These are phyloP conservation scores for Agastache rugosa DNA, from an alignment of 257 asterid genomes.

Conservation along the genomic window DNA sequence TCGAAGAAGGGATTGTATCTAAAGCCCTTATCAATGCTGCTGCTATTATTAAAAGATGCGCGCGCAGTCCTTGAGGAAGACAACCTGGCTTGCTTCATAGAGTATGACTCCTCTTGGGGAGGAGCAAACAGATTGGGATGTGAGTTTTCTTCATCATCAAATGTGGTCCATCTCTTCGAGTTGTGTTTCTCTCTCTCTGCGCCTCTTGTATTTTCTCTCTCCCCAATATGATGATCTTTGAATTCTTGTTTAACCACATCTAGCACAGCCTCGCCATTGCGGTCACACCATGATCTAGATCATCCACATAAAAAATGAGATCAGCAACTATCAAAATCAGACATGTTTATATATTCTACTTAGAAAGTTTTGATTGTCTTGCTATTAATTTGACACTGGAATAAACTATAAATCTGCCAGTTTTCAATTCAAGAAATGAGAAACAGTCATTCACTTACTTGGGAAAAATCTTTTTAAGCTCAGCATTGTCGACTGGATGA, in stretches of 20 bases:
- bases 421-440: neutral
- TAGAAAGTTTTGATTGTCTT: no score
- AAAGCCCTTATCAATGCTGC: constrained; percentile 75
- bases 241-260: constrained; percentile 61
- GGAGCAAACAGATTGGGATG: constrained; percentile 78
- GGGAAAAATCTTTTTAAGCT: constrained; percentile 55
- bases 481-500: constrained; percentile 65
- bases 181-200: constrained; percentile 36
- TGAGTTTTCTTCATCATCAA: constrained; percentile 69
- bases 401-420: no score
- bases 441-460: constrained; percentile 48
- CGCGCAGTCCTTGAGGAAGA: constrained; percentile 46
- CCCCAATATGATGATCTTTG: constrained; percentile 59
- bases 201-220: constrained; percentile 42
- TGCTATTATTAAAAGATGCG: constrained; percentile 43
- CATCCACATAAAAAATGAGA: neutral
- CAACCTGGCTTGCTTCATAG: constrained; percentile 43
- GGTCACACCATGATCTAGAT: constrained; percentile 59
- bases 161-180: constrained; percentile 52
- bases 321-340: neutral
- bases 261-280: constrained; percentile 51
- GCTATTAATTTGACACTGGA: no score
- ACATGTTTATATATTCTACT: neutral
- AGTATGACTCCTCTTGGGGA: constrained; percentile 40
- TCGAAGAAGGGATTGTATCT: constrained; percentile 81